phyloP scores from a whole-genome alignment of 352 stramenopile genomes.

The Elongisporangium anandrum region DNA sequence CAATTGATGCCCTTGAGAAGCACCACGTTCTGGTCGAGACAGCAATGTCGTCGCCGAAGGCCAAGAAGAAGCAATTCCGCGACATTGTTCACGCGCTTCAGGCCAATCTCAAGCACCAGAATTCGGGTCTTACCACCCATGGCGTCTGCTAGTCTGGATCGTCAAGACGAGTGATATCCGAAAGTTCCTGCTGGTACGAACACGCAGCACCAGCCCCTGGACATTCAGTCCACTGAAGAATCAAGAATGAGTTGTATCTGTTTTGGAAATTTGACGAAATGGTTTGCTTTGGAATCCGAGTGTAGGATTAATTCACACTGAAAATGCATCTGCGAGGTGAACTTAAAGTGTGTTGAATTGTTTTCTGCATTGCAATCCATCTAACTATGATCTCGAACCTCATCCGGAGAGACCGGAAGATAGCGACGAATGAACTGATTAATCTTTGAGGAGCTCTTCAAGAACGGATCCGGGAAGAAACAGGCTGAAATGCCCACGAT shows the following conservation, averaged over 20 bases:
- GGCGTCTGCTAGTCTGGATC: slow-evolving; percentile 57
- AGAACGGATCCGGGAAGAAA: slow-evolving; percentile 65
- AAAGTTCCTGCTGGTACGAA: not conserved
- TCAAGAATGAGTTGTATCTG: not conserved
- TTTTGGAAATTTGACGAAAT: not conserved
- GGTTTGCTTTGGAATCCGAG: not conserved
- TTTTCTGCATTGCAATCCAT: no score
- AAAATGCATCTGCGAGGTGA: not conserved
- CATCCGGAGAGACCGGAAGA: slow-evolving; percentile 56
- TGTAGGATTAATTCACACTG: not conserved
- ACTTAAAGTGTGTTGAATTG: not conserved
- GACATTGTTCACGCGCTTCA: slow-evolving; percentile 68
- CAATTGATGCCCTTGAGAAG: slow-evolving; percentile 78
- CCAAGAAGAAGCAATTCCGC: slow-evolving; percentile 58
- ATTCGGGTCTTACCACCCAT: slow-evolving; percentile 71
- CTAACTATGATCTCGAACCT: slow-evolving; percentile 35
- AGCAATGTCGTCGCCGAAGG: slow-evolving; percentile 76
- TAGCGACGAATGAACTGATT: slow-evolving; percentile 72
- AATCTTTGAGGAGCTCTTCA: slow-evolving; percentile 43
- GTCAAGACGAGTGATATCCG: no score
- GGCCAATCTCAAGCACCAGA: slow-evolving; percentile 67
- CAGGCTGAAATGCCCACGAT: slow-evolving; percentile 48
- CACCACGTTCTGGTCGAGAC: slow-evolving; percentile 70
- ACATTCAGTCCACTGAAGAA: not conserved
- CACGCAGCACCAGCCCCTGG: not conserved